Evolutionary conservation across 169 alveolate genomes (phyloP).

Genomic region (Plasmodium adleri): DNA sequence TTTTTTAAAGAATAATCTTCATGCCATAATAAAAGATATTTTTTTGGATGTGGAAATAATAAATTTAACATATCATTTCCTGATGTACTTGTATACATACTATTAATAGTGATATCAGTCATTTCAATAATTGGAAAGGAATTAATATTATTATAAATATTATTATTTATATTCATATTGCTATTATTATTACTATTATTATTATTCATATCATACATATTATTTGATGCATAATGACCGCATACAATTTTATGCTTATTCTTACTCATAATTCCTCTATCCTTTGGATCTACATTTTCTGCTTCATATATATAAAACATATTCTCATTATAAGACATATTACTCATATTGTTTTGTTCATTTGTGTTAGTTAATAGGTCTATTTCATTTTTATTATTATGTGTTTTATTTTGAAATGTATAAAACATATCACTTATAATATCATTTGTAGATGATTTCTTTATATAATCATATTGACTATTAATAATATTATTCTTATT

Average conservation of each 20-base stretch:
- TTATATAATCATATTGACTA: background rate
- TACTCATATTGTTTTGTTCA: background rate
- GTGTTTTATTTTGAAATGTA: background rate
- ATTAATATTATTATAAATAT: background rate
- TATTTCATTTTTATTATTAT: background rate
- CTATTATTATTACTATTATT: too few species aligned
- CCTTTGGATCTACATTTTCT: slow-evolving; percentile 73
- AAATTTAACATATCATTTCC: slow-evolving; percentile 60
- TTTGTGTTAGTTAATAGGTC: background rate
- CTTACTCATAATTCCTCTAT: slow-evolving; percentile 78
- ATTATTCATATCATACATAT: slow-evolving; percentile 8
- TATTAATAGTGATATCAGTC: slow-evolving; percentile 73
- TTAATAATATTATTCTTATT: background rate
- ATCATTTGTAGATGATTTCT: slow-evolving; percentile 21
- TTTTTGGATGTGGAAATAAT: slow-evolving; percentile 70
- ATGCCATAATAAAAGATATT: slow-evolving; percentile 75
- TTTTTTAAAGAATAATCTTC: slow-evolving; percentile 75
- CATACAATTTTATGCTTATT: slow-evolving; percentile 67
- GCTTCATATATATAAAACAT: slow-evolving; percentile 72
- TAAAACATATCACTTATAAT: slow-evolving; percentile 23
- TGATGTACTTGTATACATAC: slow-evolving; percentile 75
- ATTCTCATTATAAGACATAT: slow-evolving; percentile 8
- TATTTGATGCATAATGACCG: slow-evolving; percentile 75
- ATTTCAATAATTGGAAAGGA: slow-evolving; percentile 51
- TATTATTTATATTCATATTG: too few species aligned